Base-by-base conservation (phyloP, 345 rosid species). In the Cochlearia excelsa region DNA sequence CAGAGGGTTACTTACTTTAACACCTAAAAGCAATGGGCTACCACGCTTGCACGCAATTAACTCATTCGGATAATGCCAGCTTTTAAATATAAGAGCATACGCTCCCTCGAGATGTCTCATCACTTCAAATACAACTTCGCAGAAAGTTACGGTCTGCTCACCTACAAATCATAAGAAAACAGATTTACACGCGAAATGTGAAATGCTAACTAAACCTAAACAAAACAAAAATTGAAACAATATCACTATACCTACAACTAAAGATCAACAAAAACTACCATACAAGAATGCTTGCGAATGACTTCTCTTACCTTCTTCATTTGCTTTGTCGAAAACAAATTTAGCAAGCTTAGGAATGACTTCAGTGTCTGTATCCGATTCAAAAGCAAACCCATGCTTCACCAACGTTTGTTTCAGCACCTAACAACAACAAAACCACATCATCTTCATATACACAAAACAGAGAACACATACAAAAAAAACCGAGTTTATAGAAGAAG, bases 31-130 rank as follows among this genome's bases (percentile, higher is more conserved):
- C 80, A 92, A 72, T 4, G 97, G 97, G 54, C 99, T 93, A 26
- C 99, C 99, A 59, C 84, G 91, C 78, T 85, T 93, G 83, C 99
- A 89, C 2, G 99, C 97, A 65, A 93, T 77, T 67, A 93, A 77
- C 83, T 93, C 97, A 61, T 93, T 84, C 26, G 94, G 97, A 75
- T 93, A 93, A 67, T 87, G 97, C 53, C 72, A 66, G 70, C 99
- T 93, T 77, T 89, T 93, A 67, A 93, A 89, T 23, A 89, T 77
- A 68, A 93, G 99, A 53, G 99, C 99, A 78, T 89, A 93, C 42
- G 99, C 99, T 67, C 99, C 99, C 67, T 89, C 99, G 59, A 93
- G 94, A 66, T 85, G 97, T 66, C 91, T 81, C 90, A 93, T 83
- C 61, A 93, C 95, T 79, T 93, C 99, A 63, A 85, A 77, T 30